Evolutionary conservation across 192 early-diverging fungal genomes (phyloP).

Genomic region (Phlyctochytrium planicorne): DNA sequence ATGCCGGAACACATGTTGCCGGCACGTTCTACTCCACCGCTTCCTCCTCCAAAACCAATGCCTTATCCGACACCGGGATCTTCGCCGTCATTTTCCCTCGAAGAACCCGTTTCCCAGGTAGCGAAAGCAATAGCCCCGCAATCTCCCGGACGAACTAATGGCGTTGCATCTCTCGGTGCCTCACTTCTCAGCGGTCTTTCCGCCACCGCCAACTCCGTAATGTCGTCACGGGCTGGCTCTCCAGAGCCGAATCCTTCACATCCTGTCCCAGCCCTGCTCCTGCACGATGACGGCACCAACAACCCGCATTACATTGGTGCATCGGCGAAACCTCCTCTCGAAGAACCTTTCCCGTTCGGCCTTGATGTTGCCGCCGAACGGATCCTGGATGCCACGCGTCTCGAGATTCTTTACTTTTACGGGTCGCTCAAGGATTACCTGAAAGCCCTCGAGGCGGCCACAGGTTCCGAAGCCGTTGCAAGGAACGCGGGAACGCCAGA

Average conservation of each 20-base stretch:
- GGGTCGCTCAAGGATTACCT: conserved; percentile 46
- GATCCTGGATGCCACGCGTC: conserved; percentile 12
- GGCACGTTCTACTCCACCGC: neutral
- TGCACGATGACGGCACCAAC: conserved; percentile 10
- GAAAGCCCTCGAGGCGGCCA: conserved; percentile 34
- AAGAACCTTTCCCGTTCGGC: conserved; percentile 14
- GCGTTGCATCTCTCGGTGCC: neutral
- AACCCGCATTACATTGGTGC: conserved; percentile 1
- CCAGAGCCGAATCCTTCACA: neutral
- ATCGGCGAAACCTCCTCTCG: neutral
- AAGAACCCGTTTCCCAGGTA: neutral
- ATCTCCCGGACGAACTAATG: neutral
- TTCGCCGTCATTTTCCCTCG: neutral
- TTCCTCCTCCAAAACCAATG: neutral
- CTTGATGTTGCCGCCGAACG: conserved; percentile 7
- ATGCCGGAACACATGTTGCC: conserved; percentile 20
- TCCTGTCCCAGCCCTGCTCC: neutral
- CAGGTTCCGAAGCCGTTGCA: conserved; percentile 23
- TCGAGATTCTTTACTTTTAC: conserved; percentile 51
- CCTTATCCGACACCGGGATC: neutral
- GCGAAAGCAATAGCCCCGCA: too few species aligned
- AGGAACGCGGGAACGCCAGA: conserved; percentile 29
- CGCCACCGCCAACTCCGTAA: neutral
- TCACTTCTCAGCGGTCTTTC: neutral
- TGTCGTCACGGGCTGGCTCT: neutral